Percentiles rank a stretch among this genome's conserved stretches.
Evolutionary conservation across 2,329 filamentous ascomycete genomes (phyloP).

Genomic region (Volutella citrinella): DNA sequence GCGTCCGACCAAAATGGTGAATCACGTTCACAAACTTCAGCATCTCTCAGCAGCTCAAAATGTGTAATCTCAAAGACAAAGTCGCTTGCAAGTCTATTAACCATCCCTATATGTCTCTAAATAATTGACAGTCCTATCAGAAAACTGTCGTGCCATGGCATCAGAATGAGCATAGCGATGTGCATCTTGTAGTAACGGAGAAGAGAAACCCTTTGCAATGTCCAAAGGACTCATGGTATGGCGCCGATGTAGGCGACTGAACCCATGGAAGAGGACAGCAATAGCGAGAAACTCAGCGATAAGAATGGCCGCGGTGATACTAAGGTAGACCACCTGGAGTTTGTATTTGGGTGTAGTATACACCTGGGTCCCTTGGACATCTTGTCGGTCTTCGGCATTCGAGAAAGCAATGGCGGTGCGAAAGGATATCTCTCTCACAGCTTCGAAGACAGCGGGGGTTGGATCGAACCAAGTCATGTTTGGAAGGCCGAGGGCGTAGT

Average conservation of each 20-base stretch:
- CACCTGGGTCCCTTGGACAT: constrained; percentile 1
- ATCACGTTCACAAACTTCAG: too few relatives aligned
- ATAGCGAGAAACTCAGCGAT: neutral
- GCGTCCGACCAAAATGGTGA: too few relatives aligned
- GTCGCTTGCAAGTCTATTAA: too few relatives aligned
- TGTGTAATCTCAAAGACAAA: too few relatives aligned
- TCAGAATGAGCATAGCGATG: constrained; percentile 2
- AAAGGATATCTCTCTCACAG: constrained; percentile 5
- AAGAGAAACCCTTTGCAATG: constrained; percentile 6
- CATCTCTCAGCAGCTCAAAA: too few relatives aligned
- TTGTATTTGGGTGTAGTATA: constrained; percentile 2
- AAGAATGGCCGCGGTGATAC: constrained; percentile 1
- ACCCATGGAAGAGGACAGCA: constrained; percentile 3
- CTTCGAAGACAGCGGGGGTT: constrained; percentile 1
- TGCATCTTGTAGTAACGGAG: too few relatives aligned
- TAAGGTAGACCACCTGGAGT: constrained; percentile 1
- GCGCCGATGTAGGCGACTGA: constrained; percentile 4
- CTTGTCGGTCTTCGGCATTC: constrained; percentile 1
- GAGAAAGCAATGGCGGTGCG: constrained; percentile 7
- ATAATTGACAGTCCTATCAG: too few relatives aligned
- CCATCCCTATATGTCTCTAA: too few relatives aligned
- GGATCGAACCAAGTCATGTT: constrained; percentile 8
- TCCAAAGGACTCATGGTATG: constrained; percentile 7
- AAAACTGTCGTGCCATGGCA: constrained; percentile 2
- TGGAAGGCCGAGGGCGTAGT: constrained; percentile 1